These are phyloP conservation scores for Penicillium goetzii DNA, from an alignment of 495 filamentous ascomycete species.

Conservation along the genomic window DNA sequence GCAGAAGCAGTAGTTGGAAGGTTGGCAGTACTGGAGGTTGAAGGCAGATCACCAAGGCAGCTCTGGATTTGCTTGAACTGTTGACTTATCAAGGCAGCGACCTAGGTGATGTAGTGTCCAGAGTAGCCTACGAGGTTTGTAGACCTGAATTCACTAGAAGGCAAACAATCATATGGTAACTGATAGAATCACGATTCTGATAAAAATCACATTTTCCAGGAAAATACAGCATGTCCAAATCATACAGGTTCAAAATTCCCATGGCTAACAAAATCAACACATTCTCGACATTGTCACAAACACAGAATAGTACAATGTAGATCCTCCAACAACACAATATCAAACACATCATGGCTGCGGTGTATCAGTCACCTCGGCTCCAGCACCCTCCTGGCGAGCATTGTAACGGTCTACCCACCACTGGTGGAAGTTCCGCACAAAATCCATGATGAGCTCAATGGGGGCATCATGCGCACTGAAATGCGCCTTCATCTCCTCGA, in stretches of 20 bases:
- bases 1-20: not conserved
- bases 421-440: not conserved
- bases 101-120: too few relatives aligned
- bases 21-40: not conserved
- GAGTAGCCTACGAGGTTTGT: too few relatives aligned
- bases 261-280: not conserved
- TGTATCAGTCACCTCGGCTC: not conserved
- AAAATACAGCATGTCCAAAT: not conserved
- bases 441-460: conserved; percentile 7
- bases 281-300: not conserved
- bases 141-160: too few relatives aligned
- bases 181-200: not conserved
- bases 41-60: not conserved
- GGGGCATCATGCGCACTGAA: not conserved
- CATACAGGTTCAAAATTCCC: too few relatives aligned
- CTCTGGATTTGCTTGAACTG: not conserved
- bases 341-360: not conserved
- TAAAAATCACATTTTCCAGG: not conserved
- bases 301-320: not conserved
- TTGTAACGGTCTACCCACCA: not conserved
- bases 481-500: not conserved
- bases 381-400: not conserved
- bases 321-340: not conserved
- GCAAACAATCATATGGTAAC: not conserved
- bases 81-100: too few relatives aligned